These are phyloP conservation scores for Dittrichia graveolens DNA, from an alignment of 129 eudicot species.

Conservation along the genomic window DNA sequence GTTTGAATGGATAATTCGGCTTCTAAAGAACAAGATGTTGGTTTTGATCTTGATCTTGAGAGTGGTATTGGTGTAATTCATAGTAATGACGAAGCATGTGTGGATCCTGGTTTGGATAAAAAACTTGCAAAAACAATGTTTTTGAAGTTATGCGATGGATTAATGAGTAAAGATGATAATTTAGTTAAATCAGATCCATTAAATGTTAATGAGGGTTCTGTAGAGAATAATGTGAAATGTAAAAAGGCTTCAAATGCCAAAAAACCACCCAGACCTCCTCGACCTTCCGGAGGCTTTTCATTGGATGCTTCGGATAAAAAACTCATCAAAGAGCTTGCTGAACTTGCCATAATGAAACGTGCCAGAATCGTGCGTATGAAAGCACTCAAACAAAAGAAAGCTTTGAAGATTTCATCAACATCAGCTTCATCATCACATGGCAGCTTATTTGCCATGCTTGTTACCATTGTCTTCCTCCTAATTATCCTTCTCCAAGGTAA, in stretches of 20 bases:
- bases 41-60: slow-evolving; percentile 72
- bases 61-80: slow-evolving; percentile 35
- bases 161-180: slow-evolving; percentile 41
- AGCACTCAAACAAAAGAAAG: slow-evolving; percentile 74
- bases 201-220: slow-evolving; percentile 24
- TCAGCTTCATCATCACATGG: slow-evolving; percentile 54
- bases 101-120: slow-evolving; percentile 13
- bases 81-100: slow-evolving; percentile 30
- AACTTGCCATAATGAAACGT: slow-evolving; percentile 71
- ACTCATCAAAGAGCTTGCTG: slow-evolving; percentile 77
- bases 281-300: slow-evolving; percentile 66
- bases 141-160: slow-evolving; percentile 34
- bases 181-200: slow-evolving; percentile 9
- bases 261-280: slow-evolving; percentile 70
- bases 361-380: slow-evolving; percentile 80
- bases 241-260: slow-evolving; percentile 50
- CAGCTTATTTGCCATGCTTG: slow-evolving; percentile 61
- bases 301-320: slow-evolving; percentile 79
- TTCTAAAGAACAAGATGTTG: slow-evolving; percentile 41
- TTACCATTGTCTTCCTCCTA: slow-evolving; percentile 60
- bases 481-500: slow-evolving; percentile 75
- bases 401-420: slow-evolving; percentile 42
- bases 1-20: slow-evolving; percentile 47
- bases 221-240: slow-evolving; percentile 31
- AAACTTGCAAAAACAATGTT: slow-evolving; percentile 31